These are phyloP conservation scores for Suhomyces maxii DNA, from an alignment of 1,139 yeast genomes.

Conservation along the genomic window DNA sequence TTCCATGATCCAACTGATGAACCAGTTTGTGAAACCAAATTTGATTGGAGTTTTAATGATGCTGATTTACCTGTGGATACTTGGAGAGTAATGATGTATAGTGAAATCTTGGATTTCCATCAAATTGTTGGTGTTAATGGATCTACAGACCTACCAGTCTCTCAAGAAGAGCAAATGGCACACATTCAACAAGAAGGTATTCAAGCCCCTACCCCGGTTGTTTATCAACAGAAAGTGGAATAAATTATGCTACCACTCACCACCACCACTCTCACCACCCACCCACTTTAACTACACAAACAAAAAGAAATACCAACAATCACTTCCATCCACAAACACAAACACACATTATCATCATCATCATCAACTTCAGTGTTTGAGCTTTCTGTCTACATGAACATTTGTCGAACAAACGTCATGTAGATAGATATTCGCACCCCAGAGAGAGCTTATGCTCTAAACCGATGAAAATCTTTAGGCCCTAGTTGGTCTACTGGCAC, in stretches of 20 bases:
- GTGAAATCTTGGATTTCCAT: conserved; percentile 94
- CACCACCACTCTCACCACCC: too few species aligned
- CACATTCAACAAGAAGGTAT: conserved; percentile 35
- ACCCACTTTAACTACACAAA: too few species aligned
- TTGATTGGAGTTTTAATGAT: conserved; percentile 98
- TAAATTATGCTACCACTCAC: conserved; percentile 9
- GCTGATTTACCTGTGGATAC: conserved; percentile 97
- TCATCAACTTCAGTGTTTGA: not conserved
- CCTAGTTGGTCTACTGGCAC: too few species aligned
- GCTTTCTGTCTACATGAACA: too few species aligned
- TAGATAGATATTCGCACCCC: too few species aligned
- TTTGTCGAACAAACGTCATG: too few species aligned
- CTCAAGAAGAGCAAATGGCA: conserved; percentile 29
- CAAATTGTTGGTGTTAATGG: conserved; percentile 53
- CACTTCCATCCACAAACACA: too few species aligned
- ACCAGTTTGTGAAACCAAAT: conserved; percentile 88
- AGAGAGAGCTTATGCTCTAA: too few species aligned
- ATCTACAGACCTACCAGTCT: conserved; percentile 3
- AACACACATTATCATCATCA: too few species aligned
- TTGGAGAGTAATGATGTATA: conserved; percentile 99
- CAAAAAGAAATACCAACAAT: too few species aligned
- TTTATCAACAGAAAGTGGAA: conserved; percentile 23
- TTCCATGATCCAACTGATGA: conserved; percentile 98
- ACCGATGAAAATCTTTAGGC: too few species aligned
- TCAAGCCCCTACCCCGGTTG: conserved; percentile 22